Percentiles rank a stretch among this genome's conserved stretches.
phyloP scores from a whole-genome alignment of 129 eudicot genomes.

The Tanacetum coccineum region DNA sequence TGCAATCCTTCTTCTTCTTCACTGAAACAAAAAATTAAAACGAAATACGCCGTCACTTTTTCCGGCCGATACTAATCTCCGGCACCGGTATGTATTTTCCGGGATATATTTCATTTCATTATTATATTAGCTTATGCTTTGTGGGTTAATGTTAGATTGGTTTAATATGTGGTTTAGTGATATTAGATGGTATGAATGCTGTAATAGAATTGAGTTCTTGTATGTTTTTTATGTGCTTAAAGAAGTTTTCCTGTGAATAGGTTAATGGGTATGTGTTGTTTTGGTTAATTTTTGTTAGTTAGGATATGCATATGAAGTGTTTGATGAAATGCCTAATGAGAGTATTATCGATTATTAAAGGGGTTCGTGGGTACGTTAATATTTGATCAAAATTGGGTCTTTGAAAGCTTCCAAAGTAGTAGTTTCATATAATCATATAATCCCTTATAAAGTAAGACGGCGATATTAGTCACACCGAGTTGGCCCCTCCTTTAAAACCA shows the following conservation, averaged over 20 bases:
- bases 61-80: constrained; percentile 18
- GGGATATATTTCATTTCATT: background rate
- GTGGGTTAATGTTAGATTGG: background rate
- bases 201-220: background rate
- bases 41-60: constrained; percentile 11
- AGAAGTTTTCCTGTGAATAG: background rate
- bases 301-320: constrained; percentile 19
- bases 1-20: constrained; percentile 10
- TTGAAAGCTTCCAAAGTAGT: too few relatives aligned
- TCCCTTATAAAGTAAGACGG: too few relatives aligned
- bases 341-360: background rate
- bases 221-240: constrained; percentile 1
- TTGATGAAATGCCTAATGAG: constrained; percentile 28
- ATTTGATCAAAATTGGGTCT: too few relatives aligned
- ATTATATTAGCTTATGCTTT: background rate
- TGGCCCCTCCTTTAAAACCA: too few relatives aligned
- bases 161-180: background rate
- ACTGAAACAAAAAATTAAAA: constrained; percentile 7
- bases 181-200: background rate
- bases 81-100: background rate
- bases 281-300: background rate
- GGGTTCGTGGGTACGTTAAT: background rate
- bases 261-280: background rate
- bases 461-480: too few relatives aligned
- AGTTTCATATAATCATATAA: too few relatives aligned